Conservation (phyloP, 306 rosid genomes). For the Fragaria vesca region DNA sequence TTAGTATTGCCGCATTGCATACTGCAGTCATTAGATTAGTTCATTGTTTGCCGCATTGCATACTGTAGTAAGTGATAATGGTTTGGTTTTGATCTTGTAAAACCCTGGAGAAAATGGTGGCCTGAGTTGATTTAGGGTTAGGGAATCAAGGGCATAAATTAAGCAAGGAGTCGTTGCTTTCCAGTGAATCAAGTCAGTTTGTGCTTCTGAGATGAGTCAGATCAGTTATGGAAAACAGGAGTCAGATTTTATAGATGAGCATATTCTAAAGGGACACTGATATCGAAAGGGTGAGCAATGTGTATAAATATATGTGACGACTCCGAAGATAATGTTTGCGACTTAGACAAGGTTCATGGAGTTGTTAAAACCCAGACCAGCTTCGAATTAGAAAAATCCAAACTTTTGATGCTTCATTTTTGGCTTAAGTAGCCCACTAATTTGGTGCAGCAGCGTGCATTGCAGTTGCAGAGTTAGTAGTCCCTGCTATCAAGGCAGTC, state of each 20-base stretch:
- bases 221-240: conserved; percentile 11
- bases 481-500: conserved; percentile 10
- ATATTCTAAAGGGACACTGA: not conserved
- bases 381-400: conserved; percentile 13
- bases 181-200: not conserved
- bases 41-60: not conserved
- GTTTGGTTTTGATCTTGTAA: not conserved
- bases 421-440: conserved; percentile 24
- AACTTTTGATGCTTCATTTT: conserved; percentile 22
- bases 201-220: not conserved
- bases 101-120: not conserved
- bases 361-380: conserved; percentile 15
- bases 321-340: not conserved
- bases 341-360: not conserved
- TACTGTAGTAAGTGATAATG: not conserved
- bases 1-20: not conserved
- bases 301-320: not conserved
- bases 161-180: not conserved
- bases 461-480: not conserved
- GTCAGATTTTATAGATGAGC: not conserved
- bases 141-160: conserved; percentile 5
- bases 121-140: not conserved
- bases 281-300: conserved; percentile 1
- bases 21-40: not conserved
- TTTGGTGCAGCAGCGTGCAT: conserved; percentile 31